phyloP scores from a whole-genome alignment of 768 basidiomycete species.

The Pleurotus pulmonarius region DNA sequence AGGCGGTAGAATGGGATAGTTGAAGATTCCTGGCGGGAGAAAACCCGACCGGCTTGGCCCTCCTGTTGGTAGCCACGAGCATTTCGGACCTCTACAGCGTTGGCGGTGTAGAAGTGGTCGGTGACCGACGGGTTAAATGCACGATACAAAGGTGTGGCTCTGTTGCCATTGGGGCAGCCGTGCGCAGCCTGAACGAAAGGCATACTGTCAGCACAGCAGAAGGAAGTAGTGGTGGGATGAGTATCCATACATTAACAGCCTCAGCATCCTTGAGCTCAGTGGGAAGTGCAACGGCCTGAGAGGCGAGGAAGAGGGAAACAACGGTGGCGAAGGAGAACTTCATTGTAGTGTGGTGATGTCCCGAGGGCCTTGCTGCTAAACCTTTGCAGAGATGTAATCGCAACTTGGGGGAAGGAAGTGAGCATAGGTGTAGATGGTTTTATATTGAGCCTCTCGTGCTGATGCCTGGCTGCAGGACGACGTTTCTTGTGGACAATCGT shows the following conservation, averaged over 20 bases:
- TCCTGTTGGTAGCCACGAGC: background rate
- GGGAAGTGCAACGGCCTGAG: constrained; percentile 1
- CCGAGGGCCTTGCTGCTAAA: background rate
- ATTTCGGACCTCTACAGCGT: too few relatives aligned
- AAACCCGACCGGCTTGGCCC: background rate
- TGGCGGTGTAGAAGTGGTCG: too few relatives aligned
- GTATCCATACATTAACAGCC: background rate
- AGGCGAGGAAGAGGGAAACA: constrained; percentile 4
- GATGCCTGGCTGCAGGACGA: background rate
- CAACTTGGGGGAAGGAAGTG: background rate
- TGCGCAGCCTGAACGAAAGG: background rate
- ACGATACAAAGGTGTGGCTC: too few relatives aligned
- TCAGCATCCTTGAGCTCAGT: background rate
- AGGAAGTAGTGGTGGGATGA: background rate
- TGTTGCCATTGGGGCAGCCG: too few relatives aligned
- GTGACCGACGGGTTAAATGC: too few relatives aligned
- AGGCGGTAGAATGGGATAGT: background rate
- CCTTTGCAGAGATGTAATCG: background rate
- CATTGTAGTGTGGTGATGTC: background rate
- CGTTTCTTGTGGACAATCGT: background rate
- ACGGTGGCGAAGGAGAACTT: constrained; percentile 6
- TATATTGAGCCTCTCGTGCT: background rate
- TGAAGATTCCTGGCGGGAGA: background rate
- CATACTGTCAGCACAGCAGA: background rate
- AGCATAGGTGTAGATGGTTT: background rate